phyloP scores from a whole-genome alignment of 1,284 basidiomycete genomes.

The Neotropicomus parvogracilis region DNA sequence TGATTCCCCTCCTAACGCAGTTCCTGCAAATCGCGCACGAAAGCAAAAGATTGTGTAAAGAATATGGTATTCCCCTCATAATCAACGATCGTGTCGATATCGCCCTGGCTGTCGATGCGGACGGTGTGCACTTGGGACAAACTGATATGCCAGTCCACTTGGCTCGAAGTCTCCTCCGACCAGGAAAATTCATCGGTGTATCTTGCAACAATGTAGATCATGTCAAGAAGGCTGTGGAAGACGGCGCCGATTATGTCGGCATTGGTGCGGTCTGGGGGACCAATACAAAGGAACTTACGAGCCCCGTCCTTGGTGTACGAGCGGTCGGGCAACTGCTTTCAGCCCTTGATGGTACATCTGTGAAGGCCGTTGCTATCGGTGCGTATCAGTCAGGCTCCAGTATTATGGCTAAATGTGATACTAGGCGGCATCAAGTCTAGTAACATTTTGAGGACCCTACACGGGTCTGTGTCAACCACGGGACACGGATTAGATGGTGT shows the following conservation, averaged over 20 bases:
- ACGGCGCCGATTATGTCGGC: slow-evolving; percentile 81
- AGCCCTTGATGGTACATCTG: slow-evolving; percentile 55
- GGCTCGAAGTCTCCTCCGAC: slow-evolving; percentile 71
- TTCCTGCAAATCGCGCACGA: slow-evolving; percentile 75
- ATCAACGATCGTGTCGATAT: slow-evolving; percentile 93
- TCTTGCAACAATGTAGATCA: slow-evolving; percentile 74
- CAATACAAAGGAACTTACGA: slow-evolving; percentile 66
- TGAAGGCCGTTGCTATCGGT: slow-evolving; percentile 85
- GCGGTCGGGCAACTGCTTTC: slow-evolving; percentile 66
- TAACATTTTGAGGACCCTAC: slow-evolving; percentile 70
- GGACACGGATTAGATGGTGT: slow-evolving; percentile 71
- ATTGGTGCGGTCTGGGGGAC: slow-evolving; percentile 81
- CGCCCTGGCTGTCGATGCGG: slow-evolving; percentile 71
- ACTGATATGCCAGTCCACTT: slow-evolving; percentile 76
- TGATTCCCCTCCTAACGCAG: slow-evolving; percentile 37
- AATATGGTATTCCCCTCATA: slow-evolving; percentile 80
- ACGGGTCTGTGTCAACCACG: slow-evolving; percentile 62
- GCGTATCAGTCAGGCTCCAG: slow-evolving; percentile 17
- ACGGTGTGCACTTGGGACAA: slow-evolving; percentile 90
- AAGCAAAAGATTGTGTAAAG: slow-evolving; percentile 74
- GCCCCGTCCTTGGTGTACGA: slow-evolving; percentile 56
- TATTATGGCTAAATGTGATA: not conserved
- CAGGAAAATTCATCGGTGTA: slow-evolving; percentile 74
- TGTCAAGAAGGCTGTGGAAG: slow-evolving; percentile 51
- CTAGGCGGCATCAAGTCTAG: slow-evolving; percentile 79